Conservation (phyloP, 2,329 filamentous ascomycete genomes). For the Xylariaceae sp. region DNA sequence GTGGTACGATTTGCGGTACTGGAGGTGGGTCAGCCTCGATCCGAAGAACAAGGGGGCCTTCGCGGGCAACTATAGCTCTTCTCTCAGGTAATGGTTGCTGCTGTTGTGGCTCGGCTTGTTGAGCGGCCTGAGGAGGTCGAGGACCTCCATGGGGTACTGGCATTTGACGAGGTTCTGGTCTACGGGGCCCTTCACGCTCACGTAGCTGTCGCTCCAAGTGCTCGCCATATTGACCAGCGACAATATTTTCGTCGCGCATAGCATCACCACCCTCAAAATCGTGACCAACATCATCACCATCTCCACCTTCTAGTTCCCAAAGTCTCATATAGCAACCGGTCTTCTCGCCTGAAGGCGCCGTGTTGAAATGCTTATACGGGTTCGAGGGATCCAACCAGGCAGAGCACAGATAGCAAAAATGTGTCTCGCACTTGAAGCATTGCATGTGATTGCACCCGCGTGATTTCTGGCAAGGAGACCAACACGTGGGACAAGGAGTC, state of each 20-base stretch:
- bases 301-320: conserved; percentile 84
- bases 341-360: conserved; percentile 43
- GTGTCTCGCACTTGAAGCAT: conserved; percentile 80
- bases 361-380: conserved; percentile 86
- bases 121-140: conserved; percentile 16
- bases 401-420: conserved; percentile 93
- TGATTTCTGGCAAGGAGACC: conserved; percentile 78
- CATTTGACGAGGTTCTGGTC: conserved; percentile 15
- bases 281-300: conserved; percentile 52
- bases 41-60: conserved; percentile 53
- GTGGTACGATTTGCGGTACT: conserved; percentile 22
- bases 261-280: conserved; percentile 39
- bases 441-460: conserved; percentile 97
- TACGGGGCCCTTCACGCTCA: conserved; percentile 25
- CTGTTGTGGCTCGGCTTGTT: conserved; percentile 19
- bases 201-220: conserved; percentile 24
- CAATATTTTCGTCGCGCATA: conserved; percentile 17
- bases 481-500: conserved; percentile 84
- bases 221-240: conserved; percentile 24
- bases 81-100: conserved; percentile 30
- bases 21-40: conserved; percentile 39
- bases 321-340: conserved; percentile 76
- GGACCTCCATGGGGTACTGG: conserved; percentile 20
- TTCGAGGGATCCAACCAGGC: conserved; percentile 77
- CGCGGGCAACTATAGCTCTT: conserved; percentile 46